phyloP scores from a whole-genome alignment of 2,329 filamentous ascomycete species.

The Scedosporium boydii region DNA sequence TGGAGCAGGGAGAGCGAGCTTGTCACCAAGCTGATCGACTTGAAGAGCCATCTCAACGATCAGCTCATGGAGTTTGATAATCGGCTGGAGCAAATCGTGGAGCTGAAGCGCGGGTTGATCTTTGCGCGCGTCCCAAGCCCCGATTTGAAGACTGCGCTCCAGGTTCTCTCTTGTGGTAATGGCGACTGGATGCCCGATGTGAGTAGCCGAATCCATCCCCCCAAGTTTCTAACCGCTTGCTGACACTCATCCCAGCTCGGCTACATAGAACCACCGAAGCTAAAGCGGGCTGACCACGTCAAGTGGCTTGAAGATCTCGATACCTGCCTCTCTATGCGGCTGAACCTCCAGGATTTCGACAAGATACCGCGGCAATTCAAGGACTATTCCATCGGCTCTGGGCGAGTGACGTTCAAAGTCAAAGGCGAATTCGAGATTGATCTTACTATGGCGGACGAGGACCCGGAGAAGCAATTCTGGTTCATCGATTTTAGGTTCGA shows the following conservation, averaged over 20 bases:
- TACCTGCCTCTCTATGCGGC: constrained; percentile 67
- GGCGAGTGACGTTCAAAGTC: constrained; percentile 83
- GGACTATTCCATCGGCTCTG: constrained; percentile 69
- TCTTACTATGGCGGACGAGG: constrained; percentile 80
- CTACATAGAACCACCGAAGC: constrained; percentile 64
- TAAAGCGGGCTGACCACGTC: constrained; percentile 63
- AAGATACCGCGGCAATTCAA: constrained; percentile 65
- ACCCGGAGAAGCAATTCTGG: constrained; percentile 75
- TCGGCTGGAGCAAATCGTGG: constrained; percentile 53
- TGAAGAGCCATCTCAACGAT: constrained; percentile 64
- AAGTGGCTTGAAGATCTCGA: constrained; percentile 74
- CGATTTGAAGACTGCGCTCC: constrained; percentile 80
- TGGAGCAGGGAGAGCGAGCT: constrained; percentile 76
- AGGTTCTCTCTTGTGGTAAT: constrained; percentile 71
- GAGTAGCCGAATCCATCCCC: constrained; percentile 21
- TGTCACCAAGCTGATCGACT: constrained; percentile 80
- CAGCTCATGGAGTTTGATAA: constrained; percentile 51
- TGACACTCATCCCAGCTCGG: constrained; percentile 42
- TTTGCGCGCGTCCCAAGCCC: constrained; percentile 75
- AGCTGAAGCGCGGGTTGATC: constrained; percentile 64
- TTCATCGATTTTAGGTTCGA: constrained; percentile 86
- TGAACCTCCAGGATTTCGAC: constrained; percentile 79
- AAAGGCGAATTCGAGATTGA: constrained; percentile 85
- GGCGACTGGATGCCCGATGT: constrained; percentile 73
- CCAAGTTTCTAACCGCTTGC: constrained; percentile 20